Base-by-base conservation (phyloP, 352 stramenopile genomes). In the Globisporangium abappressorium region DNA sequence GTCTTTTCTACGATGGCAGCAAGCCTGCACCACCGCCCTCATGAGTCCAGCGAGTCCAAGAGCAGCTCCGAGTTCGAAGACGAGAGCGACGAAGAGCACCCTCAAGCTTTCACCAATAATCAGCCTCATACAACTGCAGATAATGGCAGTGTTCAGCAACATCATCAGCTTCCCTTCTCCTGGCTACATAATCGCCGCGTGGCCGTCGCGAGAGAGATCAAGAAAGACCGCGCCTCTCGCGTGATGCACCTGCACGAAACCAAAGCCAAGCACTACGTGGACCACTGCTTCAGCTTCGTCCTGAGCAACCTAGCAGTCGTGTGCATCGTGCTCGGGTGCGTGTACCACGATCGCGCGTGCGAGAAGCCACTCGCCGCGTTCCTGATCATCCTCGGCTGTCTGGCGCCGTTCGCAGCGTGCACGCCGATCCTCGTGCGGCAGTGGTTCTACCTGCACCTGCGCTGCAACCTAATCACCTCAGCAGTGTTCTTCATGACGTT, bases 381-480 rank as follows among this genome's bases (percentile, higher is more conserved):
- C 38, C 67, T 81, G 5, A 30, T 76, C 5, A 57, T 80, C 20
- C 57, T 79, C 5, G 77, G 74, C 8, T 64, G 70, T n/a, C 54
- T 84, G 5, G 68, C 72, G 2, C 65, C 71, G n/a, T 78, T 77
- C 55, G 74, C 76, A 0, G 72, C 70, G 9, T 78, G 66, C 57
- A 57, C 75, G 0, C 74, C 74, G 18, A 71, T 83, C 22, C 64
- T 83, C 6, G 26, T 79, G 12, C 74, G 76, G 5, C 72, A 81
- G 60, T 84, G 77, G 72, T 66, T 84, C 54, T 81, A 84, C 34
- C 67, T 84, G 43, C 70, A 81, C 36, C 57, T 78, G 11, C 71
- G 74, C 14, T 43, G 80, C 2, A 73, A 75, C 59, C 33, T 69
- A 5, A 57, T 70, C 5, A 72, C 73, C 1, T 30, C 65, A 5